These are phyloP conservation scores for Endoconidiophora laricicola DNA, from an alignment of 2,329 filamentous ascomycete genomes.

Conservation along the genomic window DNA sequence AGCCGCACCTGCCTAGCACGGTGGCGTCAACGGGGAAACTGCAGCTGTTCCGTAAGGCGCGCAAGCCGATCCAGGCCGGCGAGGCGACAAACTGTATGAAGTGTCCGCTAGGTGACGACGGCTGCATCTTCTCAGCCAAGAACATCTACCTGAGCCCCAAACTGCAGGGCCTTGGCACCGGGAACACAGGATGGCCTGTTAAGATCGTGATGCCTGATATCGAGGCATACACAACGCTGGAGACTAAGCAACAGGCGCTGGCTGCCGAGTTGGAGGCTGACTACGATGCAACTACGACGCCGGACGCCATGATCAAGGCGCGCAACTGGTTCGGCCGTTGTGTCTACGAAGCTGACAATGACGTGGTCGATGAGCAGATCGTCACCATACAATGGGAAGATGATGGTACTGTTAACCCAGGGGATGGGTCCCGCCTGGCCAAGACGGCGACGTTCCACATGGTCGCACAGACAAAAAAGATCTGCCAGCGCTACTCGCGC, in stretches of 20 bases:
- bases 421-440: constrained; percentile 34
- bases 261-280: constrained; percentile 32
- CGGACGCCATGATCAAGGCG: constrained; percentile 28
- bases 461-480: constrained; percentile 74
- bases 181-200: constrained; percentile 65
- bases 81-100: constrained; percentile 71
- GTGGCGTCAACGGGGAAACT: constrained; percentile 63
- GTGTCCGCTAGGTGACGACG: constrained; percentile 35
- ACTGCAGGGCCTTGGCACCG: constrained; percentile 40
- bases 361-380: constrained; percentile 83
- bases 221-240: constrained; percentile 48
- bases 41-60: constrained; percentile 57
- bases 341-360: constrained; percentile 83
- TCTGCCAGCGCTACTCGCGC: constrained; percentile 70
- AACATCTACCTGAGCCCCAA: constrained; percentile 61
- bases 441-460: constrained; percentile 90
- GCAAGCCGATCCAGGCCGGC: constrained; percentile 63
- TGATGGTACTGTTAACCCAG: constrained; percentile 25
- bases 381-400: constrained; percentile 84
- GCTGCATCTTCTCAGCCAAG: constrained; percentile 74
- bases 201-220: constrained; percentile 86
- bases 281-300: constrained; percentile 30
- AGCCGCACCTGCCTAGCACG: constrained; percentile 55
- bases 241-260: constrained; percentile 24
- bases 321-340: constrained; percentile 82